Base-by-base conservation (phyloP, 2,329 filamentous ascomycete genomes). In the Fusarium redolens region DNA sequence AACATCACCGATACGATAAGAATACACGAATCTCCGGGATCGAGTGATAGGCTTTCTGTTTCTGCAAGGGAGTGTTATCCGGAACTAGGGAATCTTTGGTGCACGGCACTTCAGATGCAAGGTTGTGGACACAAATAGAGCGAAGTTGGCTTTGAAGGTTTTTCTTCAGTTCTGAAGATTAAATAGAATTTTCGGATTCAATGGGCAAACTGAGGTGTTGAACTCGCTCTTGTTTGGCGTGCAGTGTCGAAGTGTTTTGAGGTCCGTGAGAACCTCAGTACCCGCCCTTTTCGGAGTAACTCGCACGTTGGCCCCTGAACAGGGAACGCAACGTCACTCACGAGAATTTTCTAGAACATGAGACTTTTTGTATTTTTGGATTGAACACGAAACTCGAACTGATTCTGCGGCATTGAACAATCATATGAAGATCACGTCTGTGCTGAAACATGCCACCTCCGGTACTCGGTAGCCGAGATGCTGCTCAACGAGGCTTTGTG, bases 261-360 rank as follows among this genome's bases (percentile, higher is more conserved):
- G 50, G 50, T 65, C 31, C 54, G 50, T 58, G 68, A 73, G 61
- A 62, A 37, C 62, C 48, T 73, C 61, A 68, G 41, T 55, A 56
- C 44, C 61, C 55, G 62, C 56, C 54, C 61, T 66, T 65, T 69
- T 65, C 33, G 45, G 66, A 64, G 50, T 56, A 61, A 62, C 61
- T 73, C 61, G 48, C 57, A 43, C 35, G 43, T 37, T 41, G 47
- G 47, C 66, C 70, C 70, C 70, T 73, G 70, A 73, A 43, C 31
- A 59, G 25, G 48, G n/a, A 25, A 37, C 45, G 41, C 40, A 62
- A 59, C 57, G 40, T 54, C 66, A 59, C 44, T 50, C 35, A 25
- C 31, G 31, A 30, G 28, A 47, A 47, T 30, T 25, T 40, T 50
- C 28, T 11, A 45, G 38, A 67, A 61, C 20, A 40, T 12, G 5